phyloP scores from a whole-genome alignment of 768 basidiomycete genomes.

The Lactarius quietus region DNA sequence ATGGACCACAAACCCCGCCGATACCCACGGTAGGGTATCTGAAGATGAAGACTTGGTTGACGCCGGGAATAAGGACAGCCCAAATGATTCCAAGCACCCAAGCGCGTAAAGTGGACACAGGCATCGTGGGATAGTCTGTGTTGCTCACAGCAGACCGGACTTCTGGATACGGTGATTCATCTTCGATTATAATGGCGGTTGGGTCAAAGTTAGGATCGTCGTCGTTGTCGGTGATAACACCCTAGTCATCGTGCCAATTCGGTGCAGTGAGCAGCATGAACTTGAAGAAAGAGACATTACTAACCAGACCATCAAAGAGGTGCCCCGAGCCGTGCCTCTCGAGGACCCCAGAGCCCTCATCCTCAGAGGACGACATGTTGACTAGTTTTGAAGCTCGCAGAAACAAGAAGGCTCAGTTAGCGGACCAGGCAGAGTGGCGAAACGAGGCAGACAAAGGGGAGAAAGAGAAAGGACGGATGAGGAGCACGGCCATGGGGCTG shows the following conservation, averaged over 20 bases:
- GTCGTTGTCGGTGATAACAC: no score
- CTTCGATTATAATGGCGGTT: no score
- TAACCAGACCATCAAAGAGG: not conserved
- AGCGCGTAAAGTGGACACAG: no score
- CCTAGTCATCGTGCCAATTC: no score
- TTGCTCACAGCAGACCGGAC: no score
- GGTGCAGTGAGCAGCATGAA: not conserved
- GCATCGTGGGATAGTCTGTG: no score
- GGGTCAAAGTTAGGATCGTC: no score
- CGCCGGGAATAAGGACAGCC: no score
- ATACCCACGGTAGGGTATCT: no score
- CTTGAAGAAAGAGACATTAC: not conserved
- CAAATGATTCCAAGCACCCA: no score
- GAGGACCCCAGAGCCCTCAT: constrained; percentile 25
- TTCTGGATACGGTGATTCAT: no score
- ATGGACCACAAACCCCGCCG: not conserved
- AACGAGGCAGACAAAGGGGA: not conserved
- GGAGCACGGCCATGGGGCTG: not conserved
- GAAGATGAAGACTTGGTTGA: no score
- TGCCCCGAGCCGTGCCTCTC: constrained; percentile 14
- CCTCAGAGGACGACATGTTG: constrained; percentile 22
- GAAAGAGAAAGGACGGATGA: not conserved
- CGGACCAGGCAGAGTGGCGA: not conserved
- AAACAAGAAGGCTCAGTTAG: constrained; percentile 7
- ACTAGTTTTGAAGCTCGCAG: not conserved